Base-by-base conservation (phyloP, 2,329 filamentous ascomycete species). In the Botrytis hyacinthi region DNA sequence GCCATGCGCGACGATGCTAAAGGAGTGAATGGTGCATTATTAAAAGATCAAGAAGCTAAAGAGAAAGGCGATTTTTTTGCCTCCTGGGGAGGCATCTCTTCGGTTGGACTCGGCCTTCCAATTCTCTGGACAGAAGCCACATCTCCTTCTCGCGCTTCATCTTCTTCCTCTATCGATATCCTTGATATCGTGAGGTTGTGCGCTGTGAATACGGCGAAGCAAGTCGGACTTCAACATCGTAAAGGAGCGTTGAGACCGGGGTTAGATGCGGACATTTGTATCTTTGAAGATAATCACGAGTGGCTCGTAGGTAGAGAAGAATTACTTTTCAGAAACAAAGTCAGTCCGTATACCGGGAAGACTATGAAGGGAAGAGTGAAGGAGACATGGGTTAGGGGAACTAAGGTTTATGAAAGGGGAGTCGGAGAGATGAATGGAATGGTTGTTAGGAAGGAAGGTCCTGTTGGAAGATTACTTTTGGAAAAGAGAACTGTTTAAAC, bases 61-160 rank as follows among this genome's bases (percentile, higher is more conserved):
- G 83, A 84, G 35, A 82, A 83, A 37, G 96, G 96, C 54, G 93
- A 98, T 84, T 98, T 99, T 87, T 96, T 98, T 84, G 90, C 92
- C 6, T 95, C 95, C 1, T 99, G 96, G 96, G 96, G 96, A 71
- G 96, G 96, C 22, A 97, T 99, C 80, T 95, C 93, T 6, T 96
- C 93, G 7, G 95, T 99, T 29, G 96, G 96, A 0, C 88, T 99
- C 1, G 96, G 96, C 0, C 87, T 99, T 6, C 93, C 94, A 7
- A 97, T 99, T 76, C 87, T 99, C 85, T 87, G 80, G 87, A 89
- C 76, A 87, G 88, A 61, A 83, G 86, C 46, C 81, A 87, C 82
- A 14, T 68, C 76, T 4, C 74, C 75, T 0, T 82, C 81, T n/a
- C 60, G 65, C 3, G 82, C 70, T 6, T 61, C 73, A 2, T 70